Conservation (phyloP, 352 stramenopile species). For the Globisporangium nunn region DNA sequence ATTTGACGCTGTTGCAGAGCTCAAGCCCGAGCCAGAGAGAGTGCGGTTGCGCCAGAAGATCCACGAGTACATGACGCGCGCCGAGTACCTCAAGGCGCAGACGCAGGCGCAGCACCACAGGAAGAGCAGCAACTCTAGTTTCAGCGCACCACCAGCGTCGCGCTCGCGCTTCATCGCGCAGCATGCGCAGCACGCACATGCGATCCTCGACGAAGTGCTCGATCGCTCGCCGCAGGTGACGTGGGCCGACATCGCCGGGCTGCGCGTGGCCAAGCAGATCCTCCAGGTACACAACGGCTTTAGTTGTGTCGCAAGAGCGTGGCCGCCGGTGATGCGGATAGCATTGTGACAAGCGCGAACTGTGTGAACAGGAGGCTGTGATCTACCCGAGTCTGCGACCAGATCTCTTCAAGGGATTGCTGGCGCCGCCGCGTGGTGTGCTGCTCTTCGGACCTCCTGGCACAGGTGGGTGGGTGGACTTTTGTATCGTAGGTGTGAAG, state of each 20-base stretch:
- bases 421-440: conserved; percentile 59
- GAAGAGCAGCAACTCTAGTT: not conserved
- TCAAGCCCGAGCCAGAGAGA: conserved; percentile 24
- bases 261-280: conserved; percentile 84
- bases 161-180: conserved; percentile 40
- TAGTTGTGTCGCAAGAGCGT: not conserved
- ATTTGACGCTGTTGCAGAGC: conserved; percentile 17
- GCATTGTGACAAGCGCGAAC: too few relatives aligned
- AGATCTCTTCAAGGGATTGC: conserved; percentile 77
- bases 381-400: conserved; percentile 78
- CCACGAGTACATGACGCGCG: conserved; percentile 73
- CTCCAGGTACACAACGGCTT: conserved; percentile 44
- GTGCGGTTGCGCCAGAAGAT: conserved; percentile 42
- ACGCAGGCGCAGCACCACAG: not conserved
- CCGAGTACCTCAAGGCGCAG: conserved; percentile 55
- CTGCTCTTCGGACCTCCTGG: conserved; percentile 78
- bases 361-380: conserved; percentile 49
- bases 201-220: conserved; percentile 78
- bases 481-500: not conserved
- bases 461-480: conserved; percentile 31
- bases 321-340: not conserved
- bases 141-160: not conserved
- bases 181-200: conserved; percentile 58
- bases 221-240: conserved; percentile 69
- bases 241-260: conserved; percentile 79